Evolutionary conservation across 768 basidiomycete genomes (phyloP).

Genomic region (Tylopilus sp.): DNA sequence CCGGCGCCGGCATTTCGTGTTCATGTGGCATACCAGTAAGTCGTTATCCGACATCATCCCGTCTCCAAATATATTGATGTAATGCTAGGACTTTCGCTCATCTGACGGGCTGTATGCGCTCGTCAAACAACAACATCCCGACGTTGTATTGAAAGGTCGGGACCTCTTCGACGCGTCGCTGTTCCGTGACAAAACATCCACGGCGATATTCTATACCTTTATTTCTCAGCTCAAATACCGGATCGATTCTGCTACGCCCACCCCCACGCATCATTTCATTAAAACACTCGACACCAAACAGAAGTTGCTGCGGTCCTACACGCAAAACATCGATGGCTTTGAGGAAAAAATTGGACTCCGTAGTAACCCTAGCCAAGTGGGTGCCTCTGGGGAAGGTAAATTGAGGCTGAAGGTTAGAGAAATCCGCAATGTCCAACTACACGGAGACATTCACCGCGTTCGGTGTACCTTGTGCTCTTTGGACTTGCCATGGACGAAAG

Average conservation of each 20-base stretch:
- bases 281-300: slow-evolving; percentile 78
- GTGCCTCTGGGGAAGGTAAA: slow-evolving; percentile 60
- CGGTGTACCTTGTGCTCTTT: slow-evolving; percentile 84
- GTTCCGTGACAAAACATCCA: slow-evolving; percentile 82
- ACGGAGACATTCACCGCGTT: slow-evolving; percentile 91
- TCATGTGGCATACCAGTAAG: slow-evolving; percentile 94
- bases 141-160: slow-evolving; percentile 83
- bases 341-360: slow-evolving; percentile 79
- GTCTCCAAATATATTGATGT: slow-evolving; percentile 8
- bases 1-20: slow-evolving; percentile 97
- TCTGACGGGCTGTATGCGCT: slow-evolving; percentile 89
- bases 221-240: slow-evolving; percentile 86
- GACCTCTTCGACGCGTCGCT: slow-evolving; percentile 94
- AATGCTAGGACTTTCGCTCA: slow-evolving; percentile 86
- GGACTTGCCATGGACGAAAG: slow-evolving; percentile 64
- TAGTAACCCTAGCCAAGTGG: slow-evolving; percentile 56
- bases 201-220: slow-evolving; percentile 91
- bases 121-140: slow-evolving; percentile 81
- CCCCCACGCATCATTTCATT: slow-evolving; percentile 87
- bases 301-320: slow-evolving; percentile 86
- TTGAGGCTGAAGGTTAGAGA: slow-evolving; percentile 63
- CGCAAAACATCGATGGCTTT: slow-evolving; percentile 97
- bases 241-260: slow-evolving; percentile 75
- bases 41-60: slow-evolving; percentile 11
- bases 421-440: slow-evolving; percentile 87